Conservation (phyloP, 1,284 basidiomycete species). For the Hemileia vastatrix region DNA sequence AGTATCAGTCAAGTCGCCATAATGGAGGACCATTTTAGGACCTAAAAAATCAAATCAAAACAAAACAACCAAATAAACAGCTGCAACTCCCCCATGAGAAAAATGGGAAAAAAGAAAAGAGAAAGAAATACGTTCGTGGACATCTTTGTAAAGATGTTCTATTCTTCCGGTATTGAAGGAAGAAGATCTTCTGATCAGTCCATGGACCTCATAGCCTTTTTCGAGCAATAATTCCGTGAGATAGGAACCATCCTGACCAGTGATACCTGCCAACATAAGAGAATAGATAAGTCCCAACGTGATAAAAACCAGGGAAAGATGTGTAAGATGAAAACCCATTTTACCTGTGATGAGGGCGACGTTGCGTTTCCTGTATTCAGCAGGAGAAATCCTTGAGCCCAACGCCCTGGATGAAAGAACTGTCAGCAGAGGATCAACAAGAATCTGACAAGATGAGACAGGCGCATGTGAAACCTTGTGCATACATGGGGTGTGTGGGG, state of each 20-base stretch:
- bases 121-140: conserved; percentile 53
- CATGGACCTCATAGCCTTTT: conserved; percentile 85
- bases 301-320: conserved; percentile 17
- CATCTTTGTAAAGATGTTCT: conserved; percentile 76
- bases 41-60: conserved; percentile 45
- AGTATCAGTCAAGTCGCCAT: conserved; percentile 74
- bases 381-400: conserved; percentile 46
- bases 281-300: not conserved
- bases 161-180: conserved; percentile 87
- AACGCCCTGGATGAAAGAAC: not conserved
- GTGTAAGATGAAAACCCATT: conserved; percentile 28
- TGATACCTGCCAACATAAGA: conserved; percentile 57
- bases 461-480: too few species aligned
- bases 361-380: conserved; percentile 72
- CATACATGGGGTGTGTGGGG: too few species aligned
- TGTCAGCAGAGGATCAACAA: too few species aligned
- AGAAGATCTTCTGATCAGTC: conserved; percentile 69
- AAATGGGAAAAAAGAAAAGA: not conserved
- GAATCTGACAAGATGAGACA: too few species aligned
- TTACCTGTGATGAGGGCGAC: conserved; percentile 77
- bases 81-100: not conserved
- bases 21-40: conserved; percentile 76
- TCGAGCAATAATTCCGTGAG: conserved; percentile 71
- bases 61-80: not conserved
- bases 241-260: conserved; percentile 84